Evolutionary conservation across 108 stramenopile genomes (phyloP).

Genomic region (Skeletonema menzelii): DNA sequence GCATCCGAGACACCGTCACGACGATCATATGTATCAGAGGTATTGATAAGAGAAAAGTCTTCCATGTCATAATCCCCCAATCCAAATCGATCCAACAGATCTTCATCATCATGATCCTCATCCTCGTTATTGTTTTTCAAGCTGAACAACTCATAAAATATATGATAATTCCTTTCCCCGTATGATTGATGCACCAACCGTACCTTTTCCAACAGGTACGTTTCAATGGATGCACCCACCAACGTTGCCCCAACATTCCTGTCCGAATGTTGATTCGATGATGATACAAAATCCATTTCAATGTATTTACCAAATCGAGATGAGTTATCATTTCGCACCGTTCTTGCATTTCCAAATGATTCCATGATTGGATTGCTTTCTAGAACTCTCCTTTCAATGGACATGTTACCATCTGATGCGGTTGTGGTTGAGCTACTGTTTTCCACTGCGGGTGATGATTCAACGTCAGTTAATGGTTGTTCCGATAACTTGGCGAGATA

Average conservation of each 20-base stretch:
- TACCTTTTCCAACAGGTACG: constrained; percentile 84
- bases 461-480: constrained; percentile 5
- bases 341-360: constrained; percentile 94
- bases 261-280: background rate
- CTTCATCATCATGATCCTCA: background rate
- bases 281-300: constrained; percentile 48
- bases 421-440: background rate
- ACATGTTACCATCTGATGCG: constrained; percentile 1
- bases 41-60: constrained; percentile 75
- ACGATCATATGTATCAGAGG: constrained; percentile 70
- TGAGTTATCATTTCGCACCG: constrained; percentile 89
- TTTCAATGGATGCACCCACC: constrained; percentile 74
- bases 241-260: constrained; percentile 19
- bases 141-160: constrained; percentile 73
- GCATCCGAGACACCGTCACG: constrained; percentile 85
- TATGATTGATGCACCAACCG: constrained; percentile 60
- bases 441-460: constrained; percentile 1
- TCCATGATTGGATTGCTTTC: constrained; percentile 92
- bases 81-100: constrained; percentile 21
- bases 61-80: constrained; percentile 55
- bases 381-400: constrained; percentile 79
- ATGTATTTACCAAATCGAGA: constrained; percentile 84
- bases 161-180: constrained; percentile 81
- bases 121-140: constrained; percentile 36
- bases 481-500: constrained; percentile 64